Evolutionary conservation across 2,329 filamentous ascomycete genomes (phyloP), one percentile per base, ranked within the genome.

Genomic region (Aspergillus unguis): DNA sequence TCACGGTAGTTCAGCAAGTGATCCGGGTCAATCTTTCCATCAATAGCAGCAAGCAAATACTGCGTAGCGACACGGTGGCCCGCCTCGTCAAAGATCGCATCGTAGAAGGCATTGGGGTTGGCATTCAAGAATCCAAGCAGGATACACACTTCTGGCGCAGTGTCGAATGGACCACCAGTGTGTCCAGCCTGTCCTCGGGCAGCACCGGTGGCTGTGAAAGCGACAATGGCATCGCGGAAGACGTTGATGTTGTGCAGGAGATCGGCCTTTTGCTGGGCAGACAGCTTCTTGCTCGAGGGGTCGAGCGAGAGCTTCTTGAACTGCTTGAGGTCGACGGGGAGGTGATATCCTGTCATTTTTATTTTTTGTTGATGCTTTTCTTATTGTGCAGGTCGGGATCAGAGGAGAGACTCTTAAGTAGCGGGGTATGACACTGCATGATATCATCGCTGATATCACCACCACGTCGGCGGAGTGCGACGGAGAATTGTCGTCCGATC

Each of bases 1-100:
- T 71, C 70, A 45, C 71, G 70, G 58, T 73, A 73, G 55, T 72
- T 68, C 5, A 73, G 62, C n/a, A 73, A 67, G 52, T 73, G 67
- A 17, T 73, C 69, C 10, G 69, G 67, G 0, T 64, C 62, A 33
- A 73, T 67, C 41, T 72, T 67, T 28, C 64, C 65, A 27, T 72
- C 66, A 29, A 73, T 17, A 4, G 71, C 68, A n/a, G 66, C 62
- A 1, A 72, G 62, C 3, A 73, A 60, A 50, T 73, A 73, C 54
- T 73, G 71, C 2, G 70, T 73, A 5, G 70, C 71, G n/a, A 73
- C 70, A 46, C 70, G 62, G 57, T 73, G 71, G 8, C 71, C 71
- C 1, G 71, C 67, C 50, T 73, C 71, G 37, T 73, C 71, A 52
- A 68, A 73, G 17, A 73, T 50, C 5, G 68, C 62, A 33, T 71